Evolutionary conservation across 768 basidiomycete genomes (phyloP), one percentile per base, ranked within the genome.

Genomic region (Tubosaeta sp.): DNA sequence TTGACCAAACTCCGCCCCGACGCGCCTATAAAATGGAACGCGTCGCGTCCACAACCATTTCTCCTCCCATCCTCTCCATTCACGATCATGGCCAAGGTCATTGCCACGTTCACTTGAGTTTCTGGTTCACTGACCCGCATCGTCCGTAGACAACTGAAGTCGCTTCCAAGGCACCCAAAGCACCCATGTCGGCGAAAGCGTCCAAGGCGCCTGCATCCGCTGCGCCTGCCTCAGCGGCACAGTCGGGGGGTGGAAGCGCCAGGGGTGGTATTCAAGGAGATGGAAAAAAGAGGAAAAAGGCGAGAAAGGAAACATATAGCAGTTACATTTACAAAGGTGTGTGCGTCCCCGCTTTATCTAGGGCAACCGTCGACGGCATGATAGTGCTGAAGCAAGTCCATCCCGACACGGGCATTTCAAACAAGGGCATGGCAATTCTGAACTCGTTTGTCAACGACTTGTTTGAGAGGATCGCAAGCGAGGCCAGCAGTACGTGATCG

Each of bases 371-470:
- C 32, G 47, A 16, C 25, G 10, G 6, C n/a, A n/a, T n/a, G n/a
- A 16, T 43, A 77, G 84, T 84, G 59, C 72, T 85, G 64, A 84
- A 77, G 72, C 84, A 86, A 72, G 84, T 86, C 56, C 84, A 85
- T 75, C 84, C 84, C 47, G 84, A 85, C 65, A 84, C 82, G 54
- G 84, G 84, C 71, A 84, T 85, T 72, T 85, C 83, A 55, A 84
- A 81, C 77, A 83, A 82, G 69, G 77, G 76, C 25, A 80, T 82
- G 78, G 71, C 74, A 47, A 73, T 82, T 59, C 69, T 80, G 50
- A 79, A 82, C 74, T 82, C 81, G 48, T 82, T 82, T 59, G 81
- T 82, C 52, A 82, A 82, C 57, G 81, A 82, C 61, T 74, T 82
- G 67, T 82, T 82, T 55, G 81, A 82, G 71, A 73, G 79, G 57